These are phyloP conservation scores for Leccinum fibrillosum DNA, from an alignment of 768 basidiomycete species.

Conservation along the genomic window DNA sequence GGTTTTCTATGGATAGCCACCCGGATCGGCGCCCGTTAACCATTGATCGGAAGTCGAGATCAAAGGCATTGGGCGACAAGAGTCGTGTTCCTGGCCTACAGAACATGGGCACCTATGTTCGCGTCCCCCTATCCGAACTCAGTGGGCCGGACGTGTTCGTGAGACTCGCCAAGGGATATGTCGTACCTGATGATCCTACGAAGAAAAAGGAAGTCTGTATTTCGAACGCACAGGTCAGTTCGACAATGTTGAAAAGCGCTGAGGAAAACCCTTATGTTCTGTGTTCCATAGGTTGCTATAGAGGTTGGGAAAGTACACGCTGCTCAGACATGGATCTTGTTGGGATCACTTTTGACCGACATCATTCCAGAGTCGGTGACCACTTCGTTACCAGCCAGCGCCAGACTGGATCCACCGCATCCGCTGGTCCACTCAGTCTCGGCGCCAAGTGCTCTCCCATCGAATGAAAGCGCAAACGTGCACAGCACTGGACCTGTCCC, in stretches of 20 bases:
- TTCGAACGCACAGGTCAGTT: constrained; percentile 55
- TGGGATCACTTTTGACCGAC: constrained; percentile 55
- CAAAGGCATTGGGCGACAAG: constrained; percentile 62
- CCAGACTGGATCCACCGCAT: constrained; percentile 18
- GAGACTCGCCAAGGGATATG: constrained; percentile 61
- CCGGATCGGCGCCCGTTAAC: constrained; percentile 29
- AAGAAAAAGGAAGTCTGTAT: constrained; percentile 43
- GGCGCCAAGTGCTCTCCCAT: constrained; percentile 39
- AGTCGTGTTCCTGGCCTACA: constrained; percentile 51
- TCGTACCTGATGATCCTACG: constrained; percentile 42
- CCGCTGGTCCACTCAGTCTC: constrained; percentile 38
- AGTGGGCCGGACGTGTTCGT: constrained; percentile 42
- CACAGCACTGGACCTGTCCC: constrained; percentile 13
- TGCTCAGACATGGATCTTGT: constrained; percentile 65
- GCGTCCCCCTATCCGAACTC: constrained; percentile 11
- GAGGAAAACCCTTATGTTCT: not conserved
- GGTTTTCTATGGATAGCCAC: constrained; percentile 28
- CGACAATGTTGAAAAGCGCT: not conserved
- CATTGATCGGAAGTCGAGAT: constrained; percentile 31
- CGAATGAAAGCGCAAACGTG: constrained; percentile 10
- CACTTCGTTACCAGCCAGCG: constrained; percentile 24
- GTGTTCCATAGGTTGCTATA: constrained; percentile 48
- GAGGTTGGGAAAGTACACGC: constrained; percentile 51
- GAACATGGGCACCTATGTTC: constrained; percentile 50
- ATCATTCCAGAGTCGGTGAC: constrained; percentile 38